phyloP scores from a whole-genome alignment of 2,329 filamentous ascomycete genomes.

The Zymoseptoria crescenta region DNA sequence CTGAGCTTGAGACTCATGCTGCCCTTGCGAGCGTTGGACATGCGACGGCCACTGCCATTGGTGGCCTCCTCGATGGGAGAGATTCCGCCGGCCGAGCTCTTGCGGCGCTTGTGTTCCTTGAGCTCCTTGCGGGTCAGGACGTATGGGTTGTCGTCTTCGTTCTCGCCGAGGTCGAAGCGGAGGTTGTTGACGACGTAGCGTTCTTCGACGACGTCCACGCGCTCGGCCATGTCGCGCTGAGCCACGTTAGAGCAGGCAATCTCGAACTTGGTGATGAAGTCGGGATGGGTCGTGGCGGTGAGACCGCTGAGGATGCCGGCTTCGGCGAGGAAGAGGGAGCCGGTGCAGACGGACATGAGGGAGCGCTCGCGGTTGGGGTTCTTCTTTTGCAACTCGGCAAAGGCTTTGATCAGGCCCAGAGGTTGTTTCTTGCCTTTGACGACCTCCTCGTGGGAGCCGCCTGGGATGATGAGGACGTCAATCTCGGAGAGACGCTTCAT shows the following conservation, averaged over 20 bases:
- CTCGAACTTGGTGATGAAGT: constrained; percentile 73
- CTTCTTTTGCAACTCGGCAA: constrained; percentile 69
- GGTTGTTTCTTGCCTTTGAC: constrained; percentile 62
- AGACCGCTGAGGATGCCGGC: constrained; percentile 71
- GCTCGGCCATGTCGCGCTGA: constrained; percentile 61
- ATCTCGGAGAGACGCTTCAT: constrained; percentile 65
- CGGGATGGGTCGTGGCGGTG: constrained; percentile 73
- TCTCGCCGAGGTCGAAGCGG: constrained; percentile 69
- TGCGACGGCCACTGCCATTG: constrained; percentile 35
- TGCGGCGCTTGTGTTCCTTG: constrained; percentile 42
- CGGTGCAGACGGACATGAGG: constrained; percentile 71
- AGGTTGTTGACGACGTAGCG: constrained; percentile 89
- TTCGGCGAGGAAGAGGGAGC: constrained; percentile 67
- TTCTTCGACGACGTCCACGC: constrained; percentile 75
- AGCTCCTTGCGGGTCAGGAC: constrained; percentile 60
- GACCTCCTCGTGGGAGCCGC: constrained; percentile 57
- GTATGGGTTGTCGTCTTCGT: constrained; percentile 77
- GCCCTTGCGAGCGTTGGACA: constrained; percentile 56
- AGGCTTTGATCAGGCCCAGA: constrained; percentile 64
- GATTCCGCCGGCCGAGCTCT: constrained; percentile 34
- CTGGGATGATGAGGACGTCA: constrained; percentile 71
- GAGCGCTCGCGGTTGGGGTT: constrained; percentile 75
- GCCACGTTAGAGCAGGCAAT: constrained; percentile 69
- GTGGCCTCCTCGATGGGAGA: constrained; percentile 25
- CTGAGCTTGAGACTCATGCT: constrained; percentile 74